These are phyloP conservation scores for Cymodocea nodosa DNA, from an alignment of 116 monocot species.

Conservation along the genomic window DNA sequence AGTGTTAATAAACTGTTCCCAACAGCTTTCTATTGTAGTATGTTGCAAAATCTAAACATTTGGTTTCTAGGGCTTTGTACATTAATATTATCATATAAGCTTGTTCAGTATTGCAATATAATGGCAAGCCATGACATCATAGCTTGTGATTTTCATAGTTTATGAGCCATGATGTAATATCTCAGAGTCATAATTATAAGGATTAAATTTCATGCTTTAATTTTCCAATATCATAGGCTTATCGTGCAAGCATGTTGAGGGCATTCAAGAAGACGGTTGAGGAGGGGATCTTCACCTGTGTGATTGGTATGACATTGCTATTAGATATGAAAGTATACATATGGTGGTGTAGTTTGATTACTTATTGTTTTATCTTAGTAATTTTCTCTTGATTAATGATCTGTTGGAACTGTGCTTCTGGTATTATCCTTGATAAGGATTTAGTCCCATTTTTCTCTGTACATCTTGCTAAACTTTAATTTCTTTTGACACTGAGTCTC, in stretches of 20 bases:
- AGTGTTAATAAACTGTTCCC: background rate
- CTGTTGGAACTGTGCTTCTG: too few relatives aligned
- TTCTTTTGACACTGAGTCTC: background rate
- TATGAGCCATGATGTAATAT: too few relatives aligned
- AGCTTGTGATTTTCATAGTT: too few relatives aligned
- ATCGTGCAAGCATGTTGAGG: conserved; percentile 91
- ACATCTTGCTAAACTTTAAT: background rate
- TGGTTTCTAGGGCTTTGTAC: background rate
- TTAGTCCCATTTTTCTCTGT: background rate
- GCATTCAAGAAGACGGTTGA: conserved; percentile 97
- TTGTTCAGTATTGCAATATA: background rate
- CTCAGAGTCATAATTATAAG: too few relatives aligned
- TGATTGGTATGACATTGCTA: conserved; percentile 60
- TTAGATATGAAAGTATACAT: background rate
- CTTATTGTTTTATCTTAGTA: background rate
- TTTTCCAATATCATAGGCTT: conserved; percentile 35
- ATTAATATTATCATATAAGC: background rate
- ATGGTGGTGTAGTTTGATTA: background rate
- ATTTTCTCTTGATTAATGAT: background rate
- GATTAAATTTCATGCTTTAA: background rate
- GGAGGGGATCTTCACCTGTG: conserved; percentile 80
- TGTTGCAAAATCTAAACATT: background rate
- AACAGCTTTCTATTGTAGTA: background rate
- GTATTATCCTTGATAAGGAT: too few relatives aligned
- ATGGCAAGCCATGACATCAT: background rate